These are phyloP conservation scores for Claviceps sp. DNA, from an alignment of 2,329 filamentous ascomycete species.

Conservation along the genomic window DNA sequence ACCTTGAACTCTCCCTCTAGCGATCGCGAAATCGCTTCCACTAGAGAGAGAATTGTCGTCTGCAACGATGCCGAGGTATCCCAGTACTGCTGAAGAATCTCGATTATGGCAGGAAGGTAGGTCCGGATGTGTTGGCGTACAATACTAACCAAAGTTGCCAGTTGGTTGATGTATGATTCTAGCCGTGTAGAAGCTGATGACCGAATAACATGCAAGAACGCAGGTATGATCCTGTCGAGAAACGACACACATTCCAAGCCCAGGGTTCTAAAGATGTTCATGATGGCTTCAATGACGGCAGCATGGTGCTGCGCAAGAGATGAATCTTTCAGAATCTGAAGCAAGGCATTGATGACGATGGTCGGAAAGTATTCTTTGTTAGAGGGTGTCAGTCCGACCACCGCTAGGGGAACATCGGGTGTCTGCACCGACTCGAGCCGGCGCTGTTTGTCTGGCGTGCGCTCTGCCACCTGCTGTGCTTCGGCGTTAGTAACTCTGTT, in stretches of 20 bases:
- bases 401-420: conserved; percentile 93
- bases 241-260: conserved; percentile 94
- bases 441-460: conserved; percentile 66
- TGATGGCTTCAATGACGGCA: conserved; percentile 90
- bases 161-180: conserved; percentile 95
- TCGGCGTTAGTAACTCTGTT: conserved; percentile 2
- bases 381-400: conserved; percentile 90
- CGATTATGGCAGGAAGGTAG: conserved; percentile 75
- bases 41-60: conserved; percentile 77
- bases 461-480: conserved; percentile 65
- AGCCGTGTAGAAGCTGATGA: conserved; percentile 64
- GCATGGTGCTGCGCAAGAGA: conserved; percentile 87
- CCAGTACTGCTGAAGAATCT: conserved; percentile 85
- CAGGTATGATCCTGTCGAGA: conserved; percentile 84
- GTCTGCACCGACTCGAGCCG: conserved; percentile 50
- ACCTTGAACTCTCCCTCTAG: conserved; percentile 97
- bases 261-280: conserved; percentile 95
- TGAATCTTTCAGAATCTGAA: conserved; percentile 81
- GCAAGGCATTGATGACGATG: conserved; percentile 88
- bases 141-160: conserved; percentile 85
- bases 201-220: conserved; percentile 79
- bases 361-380: conserved; percentile 98
- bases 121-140: conserved; percentile 93
- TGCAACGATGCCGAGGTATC: conserved; percentile 67
- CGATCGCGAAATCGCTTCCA: conserved; percentile 87